Percentiles rank a stretch among this genome's conserved stretches.
These are phyloP conservation scores for Rosa persica DNA, from an alignment of 306 rosid species.

Conservation along the genomic window DNA sequence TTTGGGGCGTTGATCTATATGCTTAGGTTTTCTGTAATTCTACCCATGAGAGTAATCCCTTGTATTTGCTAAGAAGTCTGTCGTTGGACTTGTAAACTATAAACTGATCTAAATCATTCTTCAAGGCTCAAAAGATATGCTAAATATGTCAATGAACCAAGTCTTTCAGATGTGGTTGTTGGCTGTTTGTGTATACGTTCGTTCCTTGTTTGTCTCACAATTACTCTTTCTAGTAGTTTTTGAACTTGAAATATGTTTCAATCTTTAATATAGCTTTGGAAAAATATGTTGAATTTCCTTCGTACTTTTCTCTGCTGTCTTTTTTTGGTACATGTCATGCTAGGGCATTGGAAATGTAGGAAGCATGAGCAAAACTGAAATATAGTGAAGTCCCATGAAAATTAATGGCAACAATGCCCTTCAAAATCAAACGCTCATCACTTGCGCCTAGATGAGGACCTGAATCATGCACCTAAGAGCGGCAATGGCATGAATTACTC, in stretches of 20 bases:
- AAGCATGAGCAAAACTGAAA: too few species aligned
- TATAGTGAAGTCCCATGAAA: too few species aligned
- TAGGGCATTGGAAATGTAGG: too few species aligned
- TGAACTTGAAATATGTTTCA: neutral
- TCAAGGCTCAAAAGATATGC: neutral
- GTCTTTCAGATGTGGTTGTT: neutral
- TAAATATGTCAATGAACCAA: neutral
- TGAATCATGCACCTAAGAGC: too few species aligned
- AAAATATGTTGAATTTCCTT: too few species aligned
- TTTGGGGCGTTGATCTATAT: conserved; percentile 80
- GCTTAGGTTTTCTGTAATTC: conserved; percentile 37
- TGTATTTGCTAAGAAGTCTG: conserved; percentile 1
- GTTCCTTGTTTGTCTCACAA: neutral
- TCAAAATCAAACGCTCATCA: too few species aligned
- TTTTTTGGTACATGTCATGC: too few species aligned
- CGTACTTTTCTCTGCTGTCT: too few species aligned
- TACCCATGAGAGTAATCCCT: neutral
- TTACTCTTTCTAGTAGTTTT: neutral
- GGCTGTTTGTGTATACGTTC: neutral
- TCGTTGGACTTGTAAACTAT: neutral
- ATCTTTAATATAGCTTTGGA: neutral
- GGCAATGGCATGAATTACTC: too few species aligned
- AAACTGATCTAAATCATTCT: neutral
- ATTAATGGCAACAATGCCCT: too few species aligned
- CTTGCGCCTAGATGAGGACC: too few species aligned